phyloP scores from a whole-genome alignment of 163 green algal genomes.

The Scenedesmus sp. region DNA sequence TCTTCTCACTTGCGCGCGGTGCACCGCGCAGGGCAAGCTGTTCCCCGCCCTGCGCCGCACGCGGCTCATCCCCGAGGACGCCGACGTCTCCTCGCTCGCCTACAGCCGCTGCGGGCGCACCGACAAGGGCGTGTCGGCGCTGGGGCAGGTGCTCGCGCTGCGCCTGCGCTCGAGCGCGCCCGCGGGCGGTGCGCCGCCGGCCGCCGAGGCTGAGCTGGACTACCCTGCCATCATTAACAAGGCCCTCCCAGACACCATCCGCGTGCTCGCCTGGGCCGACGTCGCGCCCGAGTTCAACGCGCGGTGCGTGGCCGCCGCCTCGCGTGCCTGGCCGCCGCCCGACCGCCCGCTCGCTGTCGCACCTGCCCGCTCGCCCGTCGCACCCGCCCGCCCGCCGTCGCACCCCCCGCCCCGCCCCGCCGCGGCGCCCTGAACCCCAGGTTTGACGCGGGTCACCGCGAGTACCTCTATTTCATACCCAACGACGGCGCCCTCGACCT shows the following conservation, averaged over 20 bases:
- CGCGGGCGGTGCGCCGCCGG: slow-evolving; percentile 47
- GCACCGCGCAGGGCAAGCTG: slow-evolving; percentile 75
- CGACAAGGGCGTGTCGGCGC: slow-evolving; percentile 87
- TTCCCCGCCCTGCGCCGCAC: slow-evolving; percentile 70
- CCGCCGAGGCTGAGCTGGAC: slow-evolving; percentile 76
- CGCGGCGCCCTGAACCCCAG: slow-evolving; percentile 35
- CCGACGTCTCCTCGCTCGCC: slow-evolving; percentile 51
- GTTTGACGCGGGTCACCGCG: slow-evolving; percentile 73
- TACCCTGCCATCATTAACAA: slow-evolving; percentile 86
- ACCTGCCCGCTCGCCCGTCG: too few species aligned
- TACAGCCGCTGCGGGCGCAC: slow-evolving; percentile 90
- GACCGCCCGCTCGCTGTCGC: too few species aligned
- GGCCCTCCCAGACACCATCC: slow-evolving; percentile 72
- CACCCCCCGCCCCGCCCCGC: too few species aligned
- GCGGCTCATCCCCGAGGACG: slow-evolving; percentile 60
- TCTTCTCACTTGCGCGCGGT: slow-evolving; percentile 9
- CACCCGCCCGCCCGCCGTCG: too few species aligned
- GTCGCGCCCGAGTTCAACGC: slow-evolving; percentile 63
- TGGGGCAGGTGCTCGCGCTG: slow-evolving; percentile 83
- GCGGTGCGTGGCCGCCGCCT: too few species aligned
- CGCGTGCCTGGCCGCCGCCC: too few species aligned
- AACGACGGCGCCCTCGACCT: slow-evolving; percentile 64
- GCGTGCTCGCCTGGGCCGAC: slow-evolving; percentile 71
- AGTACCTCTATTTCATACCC: slow-evolving; percentile 90
- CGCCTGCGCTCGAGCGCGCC: slow-evolving; percentile 66